These are phyloP conservation scores for Oryza officinalis DNA, from an alignment of 176 grass and related monocot species.

Conservation along the genomic window DNA sequence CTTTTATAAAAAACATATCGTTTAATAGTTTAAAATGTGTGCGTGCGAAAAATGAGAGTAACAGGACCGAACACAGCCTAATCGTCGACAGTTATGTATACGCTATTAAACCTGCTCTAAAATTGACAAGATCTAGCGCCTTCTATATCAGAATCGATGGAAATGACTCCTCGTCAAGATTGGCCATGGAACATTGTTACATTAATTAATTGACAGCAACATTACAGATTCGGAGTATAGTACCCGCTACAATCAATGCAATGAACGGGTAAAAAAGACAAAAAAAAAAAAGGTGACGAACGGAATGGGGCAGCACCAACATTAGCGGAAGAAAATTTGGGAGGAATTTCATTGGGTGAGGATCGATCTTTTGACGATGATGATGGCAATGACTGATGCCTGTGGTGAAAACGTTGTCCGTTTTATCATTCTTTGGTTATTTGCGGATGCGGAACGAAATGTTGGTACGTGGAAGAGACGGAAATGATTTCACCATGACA, in stretches of 20 bases:
- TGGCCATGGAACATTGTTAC: neutral
- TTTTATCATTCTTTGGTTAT: neutral
- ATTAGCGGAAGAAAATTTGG: neutral
- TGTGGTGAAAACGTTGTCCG: constrained; percentile 19
- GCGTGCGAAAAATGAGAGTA: too few species aligned
- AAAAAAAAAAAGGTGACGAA: neutral
- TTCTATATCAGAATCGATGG: constrained; percentile 39
- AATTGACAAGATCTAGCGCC: constrained; percentile 45
- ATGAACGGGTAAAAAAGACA: neutral
- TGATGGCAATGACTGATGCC: too few species aligned
- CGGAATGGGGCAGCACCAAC: neutral
- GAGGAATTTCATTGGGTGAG: neutral
- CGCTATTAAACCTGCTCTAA: too few species aligned
- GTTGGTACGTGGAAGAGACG: neutral
- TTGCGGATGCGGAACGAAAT: neutral
- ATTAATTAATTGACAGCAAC: neutral
- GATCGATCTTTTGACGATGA: constrained; percentile 3
- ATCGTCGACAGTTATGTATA: too few species aligned
- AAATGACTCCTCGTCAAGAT: constrained; percentile 26
- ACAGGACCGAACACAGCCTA: too few species aligned
- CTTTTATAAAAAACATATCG: too few species aligned
- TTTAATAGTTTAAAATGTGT: too few species aligned
- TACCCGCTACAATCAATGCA: neutral
- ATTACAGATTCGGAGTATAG: neutral
- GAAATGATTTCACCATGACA: neutral